Evolutionary conservation across 768 basidiomycete species (phyloP).

Genomic region (Calocera cornea): DNA sequence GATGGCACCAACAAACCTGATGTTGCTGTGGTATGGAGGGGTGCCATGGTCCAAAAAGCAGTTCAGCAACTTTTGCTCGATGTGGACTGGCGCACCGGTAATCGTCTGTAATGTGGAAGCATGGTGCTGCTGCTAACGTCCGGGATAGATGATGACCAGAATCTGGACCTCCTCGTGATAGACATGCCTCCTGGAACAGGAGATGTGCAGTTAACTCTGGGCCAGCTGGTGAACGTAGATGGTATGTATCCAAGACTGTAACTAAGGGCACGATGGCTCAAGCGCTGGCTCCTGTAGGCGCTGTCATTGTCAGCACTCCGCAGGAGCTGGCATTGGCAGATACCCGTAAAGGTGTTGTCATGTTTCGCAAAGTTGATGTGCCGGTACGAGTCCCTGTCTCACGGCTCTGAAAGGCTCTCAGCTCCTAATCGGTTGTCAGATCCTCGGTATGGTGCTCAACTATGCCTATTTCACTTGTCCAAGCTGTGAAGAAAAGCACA

Average conservation of each 20-base stretch:
- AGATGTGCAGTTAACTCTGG: constrained; percentile 84
- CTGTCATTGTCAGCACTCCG: constrained; percentile 88
- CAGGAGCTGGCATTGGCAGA: constrained; percentile 89
- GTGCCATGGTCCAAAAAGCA: constrained; percentile 96
- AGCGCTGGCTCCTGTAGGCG: constrained; percentile 36
- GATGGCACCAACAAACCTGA: constrained; percentile 44
- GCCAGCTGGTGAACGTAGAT: constrained; percentile 71
- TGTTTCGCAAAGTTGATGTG: constrained; percentile 78
- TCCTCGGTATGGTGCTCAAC: constrained; percentile 76
- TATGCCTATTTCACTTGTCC: constrained; percentile 74
- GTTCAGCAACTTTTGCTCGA: constrained; percentile 93
- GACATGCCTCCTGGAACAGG: constrained; percentile 98
- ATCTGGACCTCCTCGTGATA: constrained; percentile 70
- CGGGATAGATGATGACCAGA: constrained; percentile 28
- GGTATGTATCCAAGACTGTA: constrained; percentile 31
- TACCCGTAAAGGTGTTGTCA: constrained; percentile 80
- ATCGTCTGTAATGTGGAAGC: not conserved
- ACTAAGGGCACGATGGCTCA: not conserved
- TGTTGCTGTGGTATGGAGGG: constrained; percentile 84
- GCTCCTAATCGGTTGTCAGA: constrained; percentile 32
- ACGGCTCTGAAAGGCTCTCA: not conserved
- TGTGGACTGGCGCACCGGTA: constrained; percentile 61
- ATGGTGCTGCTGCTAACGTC: constrained; percentile 13
- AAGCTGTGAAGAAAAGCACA: constrained; percentile 47
- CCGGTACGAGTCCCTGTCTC: constrained; percentile 41